Conservation (phyloP, 176 grass and related monocot genomes). For the Aegilops sharonensis region DNA sequence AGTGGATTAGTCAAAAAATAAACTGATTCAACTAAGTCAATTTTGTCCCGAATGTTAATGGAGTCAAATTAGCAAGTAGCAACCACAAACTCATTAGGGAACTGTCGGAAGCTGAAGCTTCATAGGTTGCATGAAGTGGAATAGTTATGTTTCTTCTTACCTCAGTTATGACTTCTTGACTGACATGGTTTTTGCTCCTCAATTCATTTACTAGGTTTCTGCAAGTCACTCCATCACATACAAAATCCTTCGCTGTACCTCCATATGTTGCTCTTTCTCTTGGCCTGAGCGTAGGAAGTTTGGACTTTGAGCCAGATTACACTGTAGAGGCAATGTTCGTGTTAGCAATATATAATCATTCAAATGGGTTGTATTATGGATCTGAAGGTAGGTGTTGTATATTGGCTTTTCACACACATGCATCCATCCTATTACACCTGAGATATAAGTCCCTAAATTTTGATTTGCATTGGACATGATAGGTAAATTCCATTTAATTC, state of each 20-base stretch:
- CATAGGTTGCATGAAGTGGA: not conserved
- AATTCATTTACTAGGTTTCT: constrained; percentile 13
- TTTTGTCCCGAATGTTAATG: not conserved
- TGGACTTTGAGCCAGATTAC: not conserved
- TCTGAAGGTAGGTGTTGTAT: constrained; percentile 2
- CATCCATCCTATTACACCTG: not conserved
- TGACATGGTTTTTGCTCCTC: not conserved
- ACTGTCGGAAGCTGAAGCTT: not conserved
- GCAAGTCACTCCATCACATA: not conserved
- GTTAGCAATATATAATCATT: constrained; percentile 33
- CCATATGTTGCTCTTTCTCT: constrained; percentile 9
- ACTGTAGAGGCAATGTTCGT: not conserved
- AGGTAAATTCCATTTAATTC: not conserved
- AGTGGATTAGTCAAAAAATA: not conserved
- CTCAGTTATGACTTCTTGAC: not conserved
- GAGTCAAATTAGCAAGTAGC: not conserved
- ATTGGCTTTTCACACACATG: not conserved
- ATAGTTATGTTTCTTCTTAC: not conserved
- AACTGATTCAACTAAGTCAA: not conserved
- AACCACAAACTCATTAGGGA: not conserved
- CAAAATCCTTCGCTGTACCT: not conserved
- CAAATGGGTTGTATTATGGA: not conserved
- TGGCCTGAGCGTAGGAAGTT: not conserved
- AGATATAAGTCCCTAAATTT: not conserved
- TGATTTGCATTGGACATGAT: not conserved